Percentiles rank a stretch among this genome's conserved stretches.
These are phyloP conservation scores for Gloeopeniophorella convolvens DNA, from an alignment of 768 basidiomycete genomes.

Conservation along the genomic window DNA sequence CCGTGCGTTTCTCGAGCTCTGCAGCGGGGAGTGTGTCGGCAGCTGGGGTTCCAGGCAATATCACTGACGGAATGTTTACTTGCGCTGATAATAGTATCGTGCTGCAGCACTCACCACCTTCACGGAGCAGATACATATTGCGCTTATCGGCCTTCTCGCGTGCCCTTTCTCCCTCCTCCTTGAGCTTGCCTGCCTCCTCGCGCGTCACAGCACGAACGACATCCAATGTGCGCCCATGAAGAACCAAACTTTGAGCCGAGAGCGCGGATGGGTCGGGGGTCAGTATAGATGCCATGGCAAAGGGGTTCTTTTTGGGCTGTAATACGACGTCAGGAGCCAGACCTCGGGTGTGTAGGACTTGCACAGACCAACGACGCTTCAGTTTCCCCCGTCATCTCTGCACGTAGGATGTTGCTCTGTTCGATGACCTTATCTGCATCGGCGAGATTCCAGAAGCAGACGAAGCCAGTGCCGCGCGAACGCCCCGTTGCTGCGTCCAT, in stretches of 20 bases:
- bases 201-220: conserved; percentile 86
- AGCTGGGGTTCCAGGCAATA: conserved; percentile 81
- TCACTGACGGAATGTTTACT: conserved; percentile 45
- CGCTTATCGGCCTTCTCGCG: conserved; percentile 91
- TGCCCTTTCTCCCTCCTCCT: conserved; percentile 79
- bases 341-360: not conserved
- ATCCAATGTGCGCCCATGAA: conserved; percentile 91
- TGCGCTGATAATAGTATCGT: not conserved
- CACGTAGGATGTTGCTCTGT: conserved; percentile 66
- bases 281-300: conserved; percentile 80
- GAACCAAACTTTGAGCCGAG: conserved; percentile 71
- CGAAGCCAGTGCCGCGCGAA: conserved; percentile 93
- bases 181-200: conserved; percentile 81
- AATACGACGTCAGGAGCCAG: not conserved
- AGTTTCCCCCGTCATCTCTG: conserved; percentile 49
- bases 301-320: conserved; percentile 75
- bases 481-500: conserved; percentile 77
- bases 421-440: conserved; percentile 82
- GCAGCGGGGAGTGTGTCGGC: conserved; percentile 61
- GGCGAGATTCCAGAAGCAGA: conserved; percentile 91
- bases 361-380: conserved; percentile 23
- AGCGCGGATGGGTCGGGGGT: conserved; percentile 90
- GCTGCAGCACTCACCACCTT: conserved; percentile 66
- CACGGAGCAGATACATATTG: conserved; percentile 90
- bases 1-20: conserved; percentile 81